Base-by-base conservation (phyloP, 2,329 filamentous ascomycete species). In the Microsporum ferrugineum region DNA sequence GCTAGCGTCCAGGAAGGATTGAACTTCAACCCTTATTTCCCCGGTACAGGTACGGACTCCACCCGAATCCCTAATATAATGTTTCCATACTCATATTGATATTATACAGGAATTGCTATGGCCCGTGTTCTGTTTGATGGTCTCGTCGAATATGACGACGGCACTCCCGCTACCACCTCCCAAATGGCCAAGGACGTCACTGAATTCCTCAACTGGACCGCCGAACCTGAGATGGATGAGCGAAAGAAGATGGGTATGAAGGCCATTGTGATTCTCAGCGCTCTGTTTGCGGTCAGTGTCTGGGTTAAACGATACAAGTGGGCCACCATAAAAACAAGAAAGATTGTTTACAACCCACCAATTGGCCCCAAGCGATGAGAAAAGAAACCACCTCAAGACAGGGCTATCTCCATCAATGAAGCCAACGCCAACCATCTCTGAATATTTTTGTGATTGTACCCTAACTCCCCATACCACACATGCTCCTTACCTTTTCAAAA, bases 221-320 rank as follows among this genome's bases (percentile, higher is more conserved):
- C 94, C 62, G 94, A 99, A 82, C 94, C 94, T 57, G 94, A 99
- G 83, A 96, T 96, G 91, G 94, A 99, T 73, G 87, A 96, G 75
- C 88, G 94, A 75, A 99, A 99, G 88, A 94, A 91, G 82, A 99
- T 97, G 94, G 94, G 94, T 71, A 86, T 95, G 84, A 97, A 99
- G 86, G 89, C 95, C 60, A 77, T 99, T 69, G 85, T 88, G 67
- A 84, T 96, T 68, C 85, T 86, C 60, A 82, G 87, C 64, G 84
- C 87, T 64, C 81, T 99, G 65, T 88, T 90, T 73, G 90, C 89
- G 61, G 72, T 97, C 71, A 95, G 88, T 76, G 85, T 99, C 70
- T 99, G 91, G 91, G 88, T 97, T 67, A 99, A 99, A 88, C 87
- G 91, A 80, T 99, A 99, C 87, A 99, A 97, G 86, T 99, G 94